A percentile compares a stretch with the other conserved stretches of the same genome.
Conservation (phyloP, 306 rosid genomes). For the Luffa aegyptiaca region DNA sequence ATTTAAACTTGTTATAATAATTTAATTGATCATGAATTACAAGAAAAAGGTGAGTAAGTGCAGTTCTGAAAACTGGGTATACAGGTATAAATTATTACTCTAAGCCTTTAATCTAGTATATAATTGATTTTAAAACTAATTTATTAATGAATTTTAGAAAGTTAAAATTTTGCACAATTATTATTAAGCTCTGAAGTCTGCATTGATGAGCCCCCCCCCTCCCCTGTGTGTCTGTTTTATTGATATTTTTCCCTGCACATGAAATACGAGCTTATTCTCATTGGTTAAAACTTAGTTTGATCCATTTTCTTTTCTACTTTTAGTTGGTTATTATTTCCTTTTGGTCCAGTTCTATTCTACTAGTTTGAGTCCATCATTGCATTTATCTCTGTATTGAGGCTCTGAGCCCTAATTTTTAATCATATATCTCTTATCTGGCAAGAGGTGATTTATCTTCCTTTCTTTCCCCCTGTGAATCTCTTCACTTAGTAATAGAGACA, state of each 20-base stretch:
- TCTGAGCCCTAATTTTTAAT: neutral
- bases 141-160: neutral
- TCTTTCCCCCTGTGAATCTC: neutral
- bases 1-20: constrained; percentile 19
- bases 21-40: constrained; percentile 17
- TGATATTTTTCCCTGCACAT: neutral
- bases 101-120: constrained; percentile 19
- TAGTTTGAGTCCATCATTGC: neutral
- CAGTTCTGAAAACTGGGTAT: constrained; percentile 32
- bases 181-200: neutral
- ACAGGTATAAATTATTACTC: constrained; percentile 43
- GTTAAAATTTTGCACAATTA: neutral
- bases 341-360: neutral
- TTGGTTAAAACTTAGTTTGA: neutral
- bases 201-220: neutral
- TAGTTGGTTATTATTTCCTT: neutral
- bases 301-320: neutral
- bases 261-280: neutral
- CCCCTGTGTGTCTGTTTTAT: neutral
- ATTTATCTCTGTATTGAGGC: neutral
- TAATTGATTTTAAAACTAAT: neutral
- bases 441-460: neutral
- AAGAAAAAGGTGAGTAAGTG: constrained; percentile 26
- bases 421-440: neutral
- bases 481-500: neutral